Evolutionary conservation across 257 asterid species (phyloP), one percentile per base, ranked within the genome.

Genomic region (Solanum sitiens): DNA sequence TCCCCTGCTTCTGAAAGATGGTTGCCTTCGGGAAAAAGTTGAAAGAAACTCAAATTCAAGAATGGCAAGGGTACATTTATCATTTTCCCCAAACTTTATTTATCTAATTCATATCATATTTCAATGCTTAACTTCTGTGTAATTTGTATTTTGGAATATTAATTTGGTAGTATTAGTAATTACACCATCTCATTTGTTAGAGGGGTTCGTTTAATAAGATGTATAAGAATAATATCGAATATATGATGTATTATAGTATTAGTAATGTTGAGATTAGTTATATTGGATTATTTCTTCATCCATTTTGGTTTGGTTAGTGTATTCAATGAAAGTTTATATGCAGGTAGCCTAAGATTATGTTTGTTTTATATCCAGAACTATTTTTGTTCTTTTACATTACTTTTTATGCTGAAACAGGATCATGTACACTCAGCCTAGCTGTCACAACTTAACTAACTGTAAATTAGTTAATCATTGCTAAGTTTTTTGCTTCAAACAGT

Each of bases 11-110:
- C 30, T 89, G 87, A 89, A 88, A 92, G 92, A 96, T 96, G 99
- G 98, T 95, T 92, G 97, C 92, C 40, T 96, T 96, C 21, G 99
- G 99, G 84, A 96, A 96, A 89, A 95, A 91, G 94, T 91, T 96
- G 93, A 96, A 96, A 94, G 95, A 94, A 80, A 89, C 98, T 76
- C 97, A 93, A 91, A 93, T 96, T 80, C 95, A 93, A 89, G 98
- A 93, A 94, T 96, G 99, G 99, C 95, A 94, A 89, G 95, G 94
- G 99, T 96, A 94, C 82, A 92, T 75, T 83, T 86, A 50, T 42
- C 37, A 42, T 39, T 74, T 74, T 21, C 7, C 7, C 53, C 30
- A 21, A 3, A 40, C 8, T 4, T 73, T 16, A 8, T 42, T n/a
- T 33, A 77, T 77, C n/a, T 44, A 35, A 35, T 77, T 77, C 39